Evolutionary conservation across 2,329 filamentous ascomycete genomes (phyloP).

Genomic region (Coniochaeta prunicola): DNA sequence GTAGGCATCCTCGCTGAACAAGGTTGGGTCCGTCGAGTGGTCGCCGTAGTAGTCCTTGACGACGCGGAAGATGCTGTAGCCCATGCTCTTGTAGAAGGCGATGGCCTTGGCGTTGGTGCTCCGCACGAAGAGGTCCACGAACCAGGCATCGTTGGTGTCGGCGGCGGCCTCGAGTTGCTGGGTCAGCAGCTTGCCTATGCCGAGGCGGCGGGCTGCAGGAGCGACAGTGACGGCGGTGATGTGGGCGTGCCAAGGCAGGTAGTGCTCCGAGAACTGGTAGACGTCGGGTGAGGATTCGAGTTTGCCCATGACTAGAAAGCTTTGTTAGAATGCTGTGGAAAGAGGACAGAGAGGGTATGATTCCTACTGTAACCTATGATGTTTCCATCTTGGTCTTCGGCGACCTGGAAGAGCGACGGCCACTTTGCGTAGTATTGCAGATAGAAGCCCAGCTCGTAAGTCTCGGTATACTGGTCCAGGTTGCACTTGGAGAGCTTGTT

Average conservation of each 20-base stretch:
- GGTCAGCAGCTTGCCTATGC: slow-evolving; percentile 78
- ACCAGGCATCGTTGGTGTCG: slow-evolving; percentile 81
- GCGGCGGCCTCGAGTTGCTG: slow-evolving; percentile 75
- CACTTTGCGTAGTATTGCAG: slow-evolving; percentile 92
- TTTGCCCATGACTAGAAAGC: slow-evolving; percentile 83
- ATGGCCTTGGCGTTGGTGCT: slow-evolving; percentile 85
- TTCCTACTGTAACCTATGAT: slow-evolving; percentile 86
- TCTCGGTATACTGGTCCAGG: slow-evolving; percentile 94
- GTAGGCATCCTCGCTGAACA: slow-evolving; percentile 75
- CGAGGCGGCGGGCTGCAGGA: slow-evolving; percentile 75
- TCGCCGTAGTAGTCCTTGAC: slow-evolving; percentile 93
- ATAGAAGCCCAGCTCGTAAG: slow-evolving; percentile 93
- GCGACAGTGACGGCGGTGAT: slow-evolving; percentile 94
- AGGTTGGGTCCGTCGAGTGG: slow-evolving; percentile 58
- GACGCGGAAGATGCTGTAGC: slow-evolving; percentile 82
- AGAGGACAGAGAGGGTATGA: slow-evolving; percentile 10
- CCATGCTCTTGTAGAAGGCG: slow-evolving; percentile 81
- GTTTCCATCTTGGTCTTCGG: slow-evolving; percentile 77
- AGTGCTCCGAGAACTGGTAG: slow-evolving; percentile 71
- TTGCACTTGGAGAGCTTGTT: slow-evolving; percentile 91
- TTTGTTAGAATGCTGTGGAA: neutral
- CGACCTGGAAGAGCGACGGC: slow-evolving; percentile 90
- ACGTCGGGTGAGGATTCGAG: slow-evolving; percentile 78
- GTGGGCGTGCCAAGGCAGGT: slow-evolving; percentile 98
- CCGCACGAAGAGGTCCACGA: slow-evolving; percentile 90